Base-by-base conservation (phyloP, 2,329 filamentous ascomycete genomes). In the Stagonosporopsis chrysanthemi region DNA sequence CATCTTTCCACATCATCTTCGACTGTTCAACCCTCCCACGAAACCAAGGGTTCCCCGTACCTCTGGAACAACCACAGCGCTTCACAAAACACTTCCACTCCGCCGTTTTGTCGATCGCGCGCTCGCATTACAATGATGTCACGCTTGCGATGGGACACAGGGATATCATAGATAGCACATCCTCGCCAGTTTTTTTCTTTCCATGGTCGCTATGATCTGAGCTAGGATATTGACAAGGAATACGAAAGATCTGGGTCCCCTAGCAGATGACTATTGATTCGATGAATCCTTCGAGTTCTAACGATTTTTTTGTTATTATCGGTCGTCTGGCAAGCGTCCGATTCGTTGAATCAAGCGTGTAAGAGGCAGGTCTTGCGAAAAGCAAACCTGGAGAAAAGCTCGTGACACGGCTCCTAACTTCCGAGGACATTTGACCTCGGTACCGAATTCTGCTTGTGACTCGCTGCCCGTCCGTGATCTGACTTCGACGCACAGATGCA, bases 61-160 rank as follows among this genome's bases (percentile, higher is more conserved):
- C 9, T 24, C 26, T 52, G 48, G 49, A 52, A 57, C 48, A 29
- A 17, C 17, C 19, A 48, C 44, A 39, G 39, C 44, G 29, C 38
- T 40, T 41, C 43, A 48, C 8, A 39, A 52, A 52, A 57, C 48
- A 17, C 19, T n/a, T 38, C 31, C 11, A 22, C 39, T 44, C 47
- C 38, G 44, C 43, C 43, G 15, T 52, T 52, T 44, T 41, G 48
- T 52, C 54, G 54, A 52, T 52, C 46, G 36, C 17, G 19, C 22
- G 26, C n/a, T 11, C 39, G 54, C 43, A 52, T 52, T 49, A 24
- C 31, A 48, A 42, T 57, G 54, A 57, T 52, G 47, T 52, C 54
- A 57, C 35, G 14, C 12, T 24, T 14, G 23, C 36, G 29, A 47
- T 43, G n/a, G 24, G 6, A 28, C 19, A 42, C 48, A 49, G 47